Percentiles rank a stretch among this genome's conserved stretches.
phyloP scores from a whole-genome alignment of 2,329 filamentous ascomycete species.

The Colletotrichum lentis region DNA sequence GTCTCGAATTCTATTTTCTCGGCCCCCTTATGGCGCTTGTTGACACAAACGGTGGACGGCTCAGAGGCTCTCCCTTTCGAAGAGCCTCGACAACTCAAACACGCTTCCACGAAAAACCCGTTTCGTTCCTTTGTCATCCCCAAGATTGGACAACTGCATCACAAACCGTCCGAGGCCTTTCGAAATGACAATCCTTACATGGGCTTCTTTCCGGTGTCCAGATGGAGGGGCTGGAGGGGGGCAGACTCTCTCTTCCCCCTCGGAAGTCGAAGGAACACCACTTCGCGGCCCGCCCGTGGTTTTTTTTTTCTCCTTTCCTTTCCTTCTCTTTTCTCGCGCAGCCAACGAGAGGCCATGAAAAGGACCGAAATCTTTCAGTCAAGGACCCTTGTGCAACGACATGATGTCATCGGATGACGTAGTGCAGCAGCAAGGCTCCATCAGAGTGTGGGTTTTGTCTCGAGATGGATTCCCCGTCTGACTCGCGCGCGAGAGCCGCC shows the following conservation, averaged over 20 bases:
- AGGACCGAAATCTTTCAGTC: slow-evolving; percentile 23
- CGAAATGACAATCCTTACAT: not conserved
- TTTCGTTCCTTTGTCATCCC: not conserved
- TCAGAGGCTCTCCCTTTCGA: not conserved
- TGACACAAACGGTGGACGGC: not conserved
- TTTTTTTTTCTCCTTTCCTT: not conserved
- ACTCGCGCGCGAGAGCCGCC: slow-evolving; percentile 23
- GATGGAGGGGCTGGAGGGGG: slow-evolving; percentile 1
- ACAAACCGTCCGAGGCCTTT: not conserved
- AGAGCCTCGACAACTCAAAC: too few relatives aligned
- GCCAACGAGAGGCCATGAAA: slow-evolving; percentile 12
- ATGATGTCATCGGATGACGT: slow-evolving; percentile 35
- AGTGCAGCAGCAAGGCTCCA: slow-evolving; percentile 5
- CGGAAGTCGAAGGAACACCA: not conserved
- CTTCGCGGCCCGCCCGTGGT: not conserved
- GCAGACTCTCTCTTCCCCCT: not conserved
- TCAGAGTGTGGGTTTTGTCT: slow-evolving; percentile 2
- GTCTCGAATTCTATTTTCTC: not conserved
- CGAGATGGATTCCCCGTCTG: slow-evolving; percentile 4
- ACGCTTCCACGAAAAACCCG: not conserved
- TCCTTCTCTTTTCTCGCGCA: not conserved
- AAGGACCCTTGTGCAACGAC: slow-evolving; percentile 18
- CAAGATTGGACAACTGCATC: too few relatives aligned
- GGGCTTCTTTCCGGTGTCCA: not conserved
- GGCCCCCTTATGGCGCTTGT: not conserved